phyloP scores from a whole-genome alignment of 2,329 filamentous ascomycete genomes.

The Sporothrix phasma region DNA sequence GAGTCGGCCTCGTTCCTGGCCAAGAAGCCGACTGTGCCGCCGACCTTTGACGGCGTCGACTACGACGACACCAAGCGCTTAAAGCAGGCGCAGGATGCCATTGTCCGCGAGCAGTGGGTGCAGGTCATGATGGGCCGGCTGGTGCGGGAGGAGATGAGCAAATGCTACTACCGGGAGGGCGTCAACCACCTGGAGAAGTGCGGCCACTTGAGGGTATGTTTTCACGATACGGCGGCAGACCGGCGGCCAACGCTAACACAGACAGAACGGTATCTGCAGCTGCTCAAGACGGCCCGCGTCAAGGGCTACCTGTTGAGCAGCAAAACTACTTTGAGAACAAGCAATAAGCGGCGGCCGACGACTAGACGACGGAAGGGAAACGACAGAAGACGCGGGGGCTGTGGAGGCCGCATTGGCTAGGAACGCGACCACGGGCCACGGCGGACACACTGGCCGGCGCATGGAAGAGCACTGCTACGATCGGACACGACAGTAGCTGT shows the following conservation, averaged over 20 bases:
- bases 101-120: conserved; percentile 82
- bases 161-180: conserved; percentile 76
- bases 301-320: conserved; percentile 69
- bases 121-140: conserved; percentile 80
- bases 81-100: conserved; percentile 73
- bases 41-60: conserved; percentile 79
- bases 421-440: background rate
- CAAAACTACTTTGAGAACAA: conserved; percentile 60
- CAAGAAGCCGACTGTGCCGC: conserved; percentile 71
- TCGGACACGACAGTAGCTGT: background rate
- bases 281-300: conserved; percentile 66
- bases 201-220: conserved; percentile 60
- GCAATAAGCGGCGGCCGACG: conserved; percentile 20
- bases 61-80: conserved; percentile 72
- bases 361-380: background rate
- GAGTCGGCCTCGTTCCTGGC: conserved; percentile 74
- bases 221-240: conserved; percentile 2
- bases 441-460: background rate
- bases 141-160: conserved; percentile 72
- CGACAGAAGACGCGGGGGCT: background rate
- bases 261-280: conserved; percentile 66
- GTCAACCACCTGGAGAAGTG: conserved; percentile 87
- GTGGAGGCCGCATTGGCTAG: background rate
- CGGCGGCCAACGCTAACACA: background rate
- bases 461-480: background rate